A percentile compares a stretch with the other conserved stretches of the same genome.
Conservation (phyloP, 176 grass and related monocot genomes). For the Carex myosuroides region DNA sequence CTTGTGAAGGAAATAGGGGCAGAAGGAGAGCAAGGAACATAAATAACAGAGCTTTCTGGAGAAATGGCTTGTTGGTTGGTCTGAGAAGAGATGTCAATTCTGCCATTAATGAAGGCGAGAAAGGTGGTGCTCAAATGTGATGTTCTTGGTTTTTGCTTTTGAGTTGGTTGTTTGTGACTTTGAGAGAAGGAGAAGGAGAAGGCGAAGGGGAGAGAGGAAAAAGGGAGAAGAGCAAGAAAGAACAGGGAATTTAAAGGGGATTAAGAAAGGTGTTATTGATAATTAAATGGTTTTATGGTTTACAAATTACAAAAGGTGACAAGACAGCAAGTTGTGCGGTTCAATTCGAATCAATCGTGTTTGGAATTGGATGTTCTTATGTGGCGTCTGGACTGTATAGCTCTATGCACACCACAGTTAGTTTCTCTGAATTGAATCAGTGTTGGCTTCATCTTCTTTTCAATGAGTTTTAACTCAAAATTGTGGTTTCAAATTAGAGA, state of each 20-base stretch:
- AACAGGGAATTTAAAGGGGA: constrained; percentile 15
- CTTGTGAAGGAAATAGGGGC: constrained; percentile 49
- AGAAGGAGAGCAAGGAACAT: constrained; percentile 47
- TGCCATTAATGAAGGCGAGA: constrained; percentile 31
- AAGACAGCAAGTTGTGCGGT: neutral
- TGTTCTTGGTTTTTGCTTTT: constrained; percentile 20
- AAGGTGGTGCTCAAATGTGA: neutral
- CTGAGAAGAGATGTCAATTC: constrained; percentile 41
- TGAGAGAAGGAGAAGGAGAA: neutral
- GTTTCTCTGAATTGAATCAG: neutral
- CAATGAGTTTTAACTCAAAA: no score
- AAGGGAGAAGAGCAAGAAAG: constrained; percentile 1
- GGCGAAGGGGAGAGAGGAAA: neutral
- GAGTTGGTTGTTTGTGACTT: neutral
- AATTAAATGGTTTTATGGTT: neutral
- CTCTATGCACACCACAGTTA: neutral
- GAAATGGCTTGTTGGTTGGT: constrained; percentile 37
- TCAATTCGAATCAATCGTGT: constrained; percentile 3
- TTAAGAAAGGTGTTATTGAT: neutral
- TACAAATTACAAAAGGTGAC: neutral
- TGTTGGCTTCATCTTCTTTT: no score
- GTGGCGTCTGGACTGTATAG: neutral
- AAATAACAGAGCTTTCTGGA: constrained; percentile 44
- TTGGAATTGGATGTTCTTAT: neutral
- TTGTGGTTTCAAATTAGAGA: neutral